phyloP scores from a whole-genome alignment of 352 stramenopile species.

The Pythium phragmiticola region DNA sequence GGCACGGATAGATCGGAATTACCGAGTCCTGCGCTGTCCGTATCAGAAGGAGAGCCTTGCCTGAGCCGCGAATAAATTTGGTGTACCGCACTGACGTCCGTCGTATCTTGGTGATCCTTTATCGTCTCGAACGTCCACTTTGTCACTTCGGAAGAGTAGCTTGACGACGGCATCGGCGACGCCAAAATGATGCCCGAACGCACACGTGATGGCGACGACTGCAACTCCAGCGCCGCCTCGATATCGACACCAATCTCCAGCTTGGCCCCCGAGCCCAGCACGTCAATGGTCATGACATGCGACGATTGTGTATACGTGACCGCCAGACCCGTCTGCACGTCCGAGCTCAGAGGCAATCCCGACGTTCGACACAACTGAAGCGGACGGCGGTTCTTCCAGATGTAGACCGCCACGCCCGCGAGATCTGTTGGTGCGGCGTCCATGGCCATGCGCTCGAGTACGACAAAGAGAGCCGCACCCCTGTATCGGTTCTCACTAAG shows the following conservation, averaged over 20 bases:
- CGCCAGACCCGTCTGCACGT: slow-evolving; percentile 8
- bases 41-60: background rate
- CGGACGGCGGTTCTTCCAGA: slow-evolving; percentile 27
- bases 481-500: slow-evolving; percentile 10
- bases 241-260: slow-evolving; percentile 28
- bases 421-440: background rate
- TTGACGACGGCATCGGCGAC: background rate
- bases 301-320: slow-evolving; percentile 13
- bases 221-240: slow-evolving; percentile 16
- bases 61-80: slow-evolving; percentile 15
- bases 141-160: slow-evolving; percentile 14
- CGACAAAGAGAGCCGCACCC: slow-evolving; percentile 22
- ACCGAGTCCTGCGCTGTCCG: background rate
- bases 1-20: background rate
- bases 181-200: slow-evolving; percentile 22
- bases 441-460: slow-evolving; percentile 9
- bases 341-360: slow-evolving; percentile 3
- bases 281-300: slow-evolving; percentile 17
- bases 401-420: slow-evolving; percentile 25
- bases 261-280: slow-evolving; percentile 13
- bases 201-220: slow-evolving; percentile 7
- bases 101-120: background rate
- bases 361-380: slow-evolving; percentile 21
- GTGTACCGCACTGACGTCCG: slow-evolving; percentile 5
- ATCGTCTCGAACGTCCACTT: slow-evolving; percentile 25